Base-by-base conservation (phyloP, 306 rosid species). In the Pyrus communis region DNA sequence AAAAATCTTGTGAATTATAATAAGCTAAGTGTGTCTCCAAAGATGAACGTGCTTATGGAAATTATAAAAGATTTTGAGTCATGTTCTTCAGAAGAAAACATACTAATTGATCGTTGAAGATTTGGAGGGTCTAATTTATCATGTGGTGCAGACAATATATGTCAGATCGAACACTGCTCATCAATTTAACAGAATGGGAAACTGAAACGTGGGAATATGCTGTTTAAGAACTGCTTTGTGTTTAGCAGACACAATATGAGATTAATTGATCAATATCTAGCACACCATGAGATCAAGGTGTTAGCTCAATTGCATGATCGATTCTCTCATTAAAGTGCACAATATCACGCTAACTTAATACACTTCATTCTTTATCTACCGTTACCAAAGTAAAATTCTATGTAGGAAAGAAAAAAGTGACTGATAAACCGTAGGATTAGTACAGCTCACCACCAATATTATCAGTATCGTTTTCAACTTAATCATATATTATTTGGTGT, bases 201-300 rank as follows among this genome's bases (percentile, higher is more conserved):
- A 66, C 4, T 11, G 46, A 23, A 15, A 18, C 51, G 54, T 31
- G 51, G 76, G 59, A 63, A 72, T 79, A 81, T 82, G 77, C 76
- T 40, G 68, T 68, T 60, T 61, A 68, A 66, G 69, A 81, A 69
- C 54, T 61, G 64, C 60, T 18, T 11, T 21, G 33, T 45, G 14
- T 18, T 79, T 80, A 75, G 66, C 78, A 67, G 57, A 81, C 77
- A 75, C 7, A 76, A 31, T 40, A 72, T 76, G 67, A 62, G 12
- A 62, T 67, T 49, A 78, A 78, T 9, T 19, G 60, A 54, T 54
- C 60, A 31, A 31, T 31, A 54, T 19, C 11, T 54, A 54, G 11
- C 23, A 54, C 6, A 54, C 52, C 52, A 45, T 13, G 52, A 45
- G 52, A 45, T 45, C 52, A 6, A 35, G 40, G 40, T 35, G 40